Conservation (phyloP, 2,329 filamentous ascomycete species). For the Leptographium radiaticola region DNA sequence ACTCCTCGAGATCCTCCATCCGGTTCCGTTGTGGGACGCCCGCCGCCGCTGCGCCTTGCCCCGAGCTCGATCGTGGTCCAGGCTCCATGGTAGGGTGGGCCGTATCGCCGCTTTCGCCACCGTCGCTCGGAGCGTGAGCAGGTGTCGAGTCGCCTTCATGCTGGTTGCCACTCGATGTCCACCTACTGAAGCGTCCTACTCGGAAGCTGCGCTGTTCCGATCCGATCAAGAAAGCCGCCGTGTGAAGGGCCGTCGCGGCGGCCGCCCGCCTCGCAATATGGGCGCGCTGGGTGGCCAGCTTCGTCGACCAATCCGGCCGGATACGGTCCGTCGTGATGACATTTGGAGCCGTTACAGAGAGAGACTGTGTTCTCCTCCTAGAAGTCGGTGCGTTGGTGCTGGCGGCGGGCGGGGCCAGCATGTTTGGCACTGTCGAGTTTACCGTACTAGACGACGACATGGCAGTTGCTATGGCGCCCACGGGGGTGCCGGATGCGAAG, state of each 20-base stretch:
- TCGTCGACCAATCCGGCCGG: constrained; percentile 87
- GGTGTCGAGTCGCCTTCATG: constrained; percentile 18
- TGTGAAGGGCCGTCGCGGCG: constrained; percentile 86
- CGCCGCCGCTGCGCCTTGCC: constrained; percentile 29
- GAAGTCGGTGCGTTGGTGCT: constrained; percentile 7
- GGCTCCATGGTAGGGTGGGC: constrained; percentile 19
- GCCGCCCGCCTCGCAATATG: constrained; percentile 79
- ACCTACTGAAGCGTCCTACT: constrained; percentile 45
- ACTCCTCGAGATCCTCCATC: constrained; percentile 83
- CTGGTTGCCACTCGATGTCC: constrained; percentile 24
- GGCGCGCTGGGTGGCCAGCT: constrained; percentile 70
- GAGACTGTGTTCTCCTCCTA: constrained; percentile 38
- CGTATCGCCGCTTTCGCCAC: constrained; percentile 13
- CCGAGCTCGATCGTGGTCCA: constrained; percentile 18
- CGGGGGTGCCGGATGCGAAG: constrained; percentile 24
- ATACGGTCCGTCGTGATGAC: constrained; percentile 90
- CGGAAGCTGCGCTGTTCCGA: constrained; percentile 35
- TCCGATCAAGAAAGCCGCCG: constrained; percentile 82
- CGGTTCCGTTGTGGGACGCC: constrained; percentile 30
- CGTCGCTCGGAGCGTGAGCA: constrained; percentile 14
- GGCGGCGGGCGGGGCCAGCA: constrained; percentile 16
- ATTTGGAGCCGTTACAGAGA: constrained; percentile 71
- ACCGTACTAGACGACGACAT: constrained; percentile 82
- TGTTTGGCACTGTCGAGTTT: constrained; percentile 37
- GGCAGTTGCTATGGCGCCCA: constrained; percentile 44